Base-by-base conservation (phyloP, 257 asterid genomes). In the Scutellaria baicalensis region DNA sequence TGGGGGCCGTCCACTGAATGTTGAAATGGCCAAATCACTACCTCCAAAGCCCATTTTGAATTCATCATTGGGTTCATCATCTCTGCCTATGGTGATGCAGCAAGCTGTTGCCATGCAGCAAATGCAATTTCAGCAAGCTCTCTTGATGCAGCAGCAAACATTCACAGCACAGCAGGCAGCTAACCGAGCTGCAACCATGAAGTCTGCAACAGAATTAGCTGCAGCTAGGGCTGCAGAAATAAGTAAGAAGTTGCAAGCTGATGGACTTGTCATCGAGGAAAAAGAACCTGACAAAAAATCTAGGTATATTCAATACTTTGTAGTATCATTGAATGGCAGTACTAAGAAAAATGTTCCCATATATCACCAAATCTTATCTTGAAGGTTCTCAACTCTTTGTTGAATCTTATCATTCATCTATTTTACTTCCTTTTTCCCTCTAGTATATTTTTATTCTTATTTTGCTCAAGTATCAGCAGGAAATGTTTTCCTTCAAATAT, bases 181-280 rank as follows among this genome's bases (percentile, higher is more conserved):
- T 70, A 94, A 82, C 64, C 86, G 97, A 70, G 95, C 89, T 58
- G 99, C 99, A 75, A 91, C 87, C 56, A 89, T 94, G 99, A 94
- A 94, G 84, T 79, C 90, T 80, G 95, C 99, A 20, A 91, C 99
- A 42, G 99, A 91, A 49, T 78, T 94, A 76, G 99, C 99, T 21
- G 99, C 99, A 11, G 86, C 99, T 57, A 89, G 99, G 75, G 99
- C 99, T 88, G 96, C 95, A 58, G 97, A 91, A 85, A 94, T 94
- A 72, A 91, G 89, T 79, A 89, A 74, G 84, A 91, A 81, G 78
- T 64, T 94, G 84, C 90, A 89, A 81, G 92, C 95, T 49, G 90
- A 85, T 78, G 99, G 99, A 42, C 59, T 88, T 71, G 79, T 81
- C 38, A 59, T 74, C 63, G 96, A 82, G 74, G 89, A 76, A 48